These are phyloP conservation scores for Alternaria sp. DNA, from an alignment of 2,329 filamentous ascomycete genomes.

Conservation along the genomic window DNA sequence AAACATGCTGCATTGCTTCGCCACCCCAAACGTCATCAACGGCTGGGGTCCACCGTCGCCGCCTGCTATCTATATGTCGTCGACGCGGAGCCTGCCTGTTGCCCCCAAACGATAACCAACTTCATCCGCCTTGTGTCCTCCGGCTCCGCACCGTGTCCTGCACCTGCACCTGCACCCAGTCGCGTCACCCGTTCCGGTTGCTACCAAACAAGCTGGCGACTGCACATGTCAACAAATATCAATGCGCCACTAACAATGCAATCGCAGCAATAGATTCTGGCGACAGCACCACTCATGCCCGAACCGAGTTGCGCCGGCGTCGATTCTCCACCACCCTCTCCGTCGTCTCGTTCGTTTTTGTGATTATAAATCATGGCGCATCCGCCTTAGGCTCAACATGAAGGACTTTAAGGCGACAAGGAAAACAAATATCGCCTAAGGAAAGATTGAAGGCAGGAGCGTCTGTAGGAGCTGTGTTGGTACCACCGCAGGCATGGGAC, in stretches of 20 bases:
- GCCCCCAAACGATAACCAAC: neutral
- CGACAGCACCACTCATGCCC: neutral
- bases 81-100: slow-evolving; percentile 1
- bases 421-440: slow-evolving; percentile 47
- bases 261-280: neutral
- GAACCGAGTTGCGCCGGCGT: neutral
- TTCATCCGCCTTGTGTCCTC: neutral
- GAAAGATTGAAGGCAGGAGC: slow-evolving; percentile 44
- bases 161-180: slow-evolving; percentile 13
- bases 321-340: neutral
- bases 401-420: slow-evolving; percentile 45
- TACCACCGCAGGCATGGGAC: slow-evolving; percentile 55
- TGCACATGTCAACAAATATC: neutral
- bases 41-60: neutral
- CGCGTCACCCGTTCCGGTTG: slow-evolving; percentile 10
- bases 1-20: slow-evolving; percentile 11
- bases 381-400: slow-evolving; percentile 49
- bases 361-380: slow-evolving; percentile 54
- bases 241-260: neutral
- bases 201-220: neutral
- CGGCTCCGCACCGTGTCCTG: slow-evolving; percentile 5
- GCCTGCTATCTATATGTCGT: slow-evolving; percentile 1
- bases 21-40: slow-evolving; percentile 15
- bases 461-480: slow-evolving; percentile 57
- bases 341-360: slow-evolving; percentile 41